Percentiles rank a stretch among this genome's conserved stretches.
These are phyloP conservation scores for Colletotrichum graminicola DNA, from an alignment of 2,329 filamentous ascomycete genomes.

Conservation along the genomic window DNA sequence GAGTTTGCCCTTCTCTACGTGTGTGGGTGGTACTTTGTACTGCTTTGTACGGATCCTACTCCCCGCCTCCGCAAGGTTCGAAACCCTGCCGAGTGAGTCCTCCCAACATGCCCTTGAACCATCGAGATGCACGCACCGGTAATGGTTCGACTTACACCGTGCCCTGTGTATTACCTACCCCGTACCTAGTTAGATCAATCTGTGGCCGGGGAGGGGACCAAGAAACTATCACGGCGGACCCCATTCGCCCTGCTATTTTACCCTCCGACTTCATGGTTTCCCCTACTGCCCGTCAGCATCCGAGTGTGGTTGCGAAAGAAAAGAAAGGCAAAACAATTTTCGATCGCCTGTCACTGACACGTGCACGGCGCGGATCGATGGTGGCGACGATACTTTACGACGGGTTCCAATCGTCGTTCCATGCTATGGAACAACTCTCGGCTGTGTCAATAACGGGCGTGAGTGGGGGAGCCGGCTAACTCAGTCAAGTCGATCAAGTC, in stretches of 20 bases:
- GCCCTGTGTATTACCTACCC: no score
- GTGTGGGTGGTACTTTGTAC: neutral
- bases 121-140: neutral
- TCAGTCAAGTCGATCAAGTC: neutral
- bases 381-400: slow-evolving; percentile 7
- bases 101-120: neutral
- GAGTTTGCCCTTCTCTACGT: neutral
- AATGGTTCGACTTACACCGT: neutral
- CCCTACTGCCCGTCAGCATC: neutral
- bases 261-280: neutral
- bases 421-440: neutral
- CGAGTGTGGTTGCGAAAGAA: neutral
- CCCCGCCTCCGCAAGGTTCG: neutral
- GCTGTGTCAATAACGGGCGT: neutral
- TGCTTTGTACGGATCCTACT: neutral
- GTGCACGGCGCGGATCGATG: slow-evolving; percentile 1
- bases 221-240: neutral
- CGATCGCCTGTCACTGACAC: slow-evolving; percentile 19
- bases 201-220: neutral
- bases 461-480: neutral
- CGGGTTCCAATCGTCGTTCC: neutral
- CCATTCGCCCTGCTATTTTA: neutral
- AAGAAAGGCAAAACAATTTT: neutral
- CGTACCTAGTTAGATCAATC: neutral
- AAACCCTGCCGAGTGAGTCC: neutral